Percentiles rank a stretch among this genome's conserved stretches.
Conservation (phyloP, 805 yeast genomes). For the Kodamaea laetipori region DNA sequence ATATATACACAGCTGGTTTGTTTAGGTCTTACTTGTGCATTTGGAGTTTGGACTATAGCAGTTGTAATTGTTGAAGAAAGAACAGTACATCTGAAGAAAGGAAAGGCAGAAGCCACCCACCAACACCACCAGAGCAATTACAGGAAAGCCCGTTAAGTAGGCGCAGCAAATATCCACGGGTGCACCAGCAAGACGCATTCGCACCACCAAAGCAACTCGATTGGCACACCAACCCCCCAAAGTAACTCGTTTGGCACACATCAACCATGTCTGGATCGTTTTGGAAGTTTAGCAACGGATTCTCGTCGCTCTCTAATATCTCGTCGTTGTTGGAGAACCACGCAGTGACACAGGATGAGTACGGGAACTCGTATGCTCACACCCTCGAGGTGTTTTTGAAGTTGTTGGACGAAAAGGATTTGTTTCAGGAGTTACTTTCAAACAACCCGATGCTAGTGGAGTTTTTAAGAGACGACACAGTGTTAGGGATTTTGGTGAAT, state of each 20-base stretch:
- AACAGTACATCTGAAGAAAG: no score
- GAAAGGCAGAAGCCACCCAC: no score
- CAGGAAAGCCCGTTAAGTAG: no score
- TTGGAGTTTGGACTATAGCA: no score
- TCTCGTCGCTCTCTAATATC: constrained; percentile 44
- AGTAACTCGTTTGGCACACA: neutral
- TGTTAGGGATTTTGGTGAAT: constrained; percentile 39
- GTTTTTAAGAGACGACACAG: constrained; percentile 41
- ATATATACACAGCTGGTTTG: neutral
- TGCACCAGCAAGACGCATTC: no score
- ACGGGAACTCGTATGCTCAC: constrained; percentile 18
- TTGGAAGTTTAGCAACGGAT: constrained; percentile 51
- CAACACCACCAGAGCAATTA: no score
- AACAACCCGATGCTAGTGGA: constrained; percentile 46
- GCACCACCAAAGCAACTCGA: no score
- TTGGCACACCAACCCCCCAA: neutral
- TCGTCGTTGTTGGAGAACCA: constrained; percentile 41
- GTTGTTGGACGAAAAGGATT: constrained; percentile 45
- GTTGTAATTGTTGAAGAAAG: no score
- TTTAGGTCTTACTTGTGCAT: neutral
- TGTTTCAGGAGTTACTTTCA: constrained; percentile 44
- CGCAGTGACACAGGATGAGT: constrained; percentile 21
- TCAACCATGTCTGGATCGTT: constrained; percentile 46
- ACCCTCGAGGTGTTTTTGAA: constrained; percentile 32
- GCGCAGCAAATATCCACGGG: no score